Evolutionary conservation across 345 rosid genomes (phyloP).

Genomic region (Ceriops zippeliana): DNA sequence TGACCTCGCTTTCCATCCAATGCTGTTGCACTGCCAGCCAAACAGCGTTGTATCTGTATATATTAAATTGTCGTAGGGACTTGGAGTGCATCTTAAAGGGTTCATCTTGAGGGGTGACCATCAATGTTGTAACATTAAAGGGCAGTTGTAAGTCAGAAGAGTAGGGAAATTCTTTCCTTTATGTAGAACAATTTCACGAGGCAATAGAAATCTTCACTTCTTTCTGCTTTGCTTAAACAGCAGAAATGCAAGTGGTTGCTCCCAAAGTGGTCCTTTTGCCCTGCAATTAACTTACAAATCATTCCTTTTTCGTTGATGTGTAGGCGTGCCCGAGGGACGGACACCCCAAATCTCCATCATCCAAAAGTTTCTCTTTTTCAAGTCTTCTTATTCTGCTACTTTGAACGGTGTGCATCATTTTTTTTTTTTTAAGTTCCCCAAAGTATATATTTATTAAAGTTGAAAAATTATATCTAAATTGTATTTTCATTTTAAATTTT

Average conservation of each 20-base stretch:
- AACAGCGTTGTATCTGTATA: constrained; percentile 26
- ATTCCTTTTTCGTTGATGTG: too few relatives aligned
- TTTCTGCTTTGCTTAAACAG: constrained; percentile 14
- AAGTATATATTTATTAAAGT: too few relatives aligned
- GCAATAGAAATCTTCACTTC: constrained; percentile 17
- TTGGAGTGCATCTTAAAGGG: constrained; percentile 11
- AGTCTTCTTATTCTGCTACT: too few relatives aligned
- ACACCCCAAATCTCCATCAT: too few relatives aligned
- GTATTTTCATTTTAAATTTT: too few relatives aligned
- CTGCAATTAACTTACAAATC: too few relatives aligned
- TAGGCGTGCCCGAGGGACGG: too few relatives aligned
- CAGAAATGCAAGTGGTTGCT: constrained; percentile 71
- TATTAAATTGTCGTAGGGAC: constrained; percentile 16
- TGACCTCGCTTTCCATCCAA: neutral
- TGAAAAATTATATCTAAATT: too few relatives aligned
- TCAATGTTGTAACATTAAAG: constrained; percentile 25
- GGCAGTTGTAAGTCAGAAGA: constrained; percentile 27
- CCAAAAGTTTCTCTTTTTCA: too few relatives aligned
- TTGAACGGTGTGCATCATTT: too few relatives aligned
- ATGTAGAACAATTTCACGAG: constrained; percentile 36
- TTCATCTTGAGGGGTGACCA: constrained; percentile 16
- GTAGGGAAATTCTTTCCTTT: constrained; percentile 47
- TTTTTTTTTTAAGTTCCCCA: too few relatives aligned
- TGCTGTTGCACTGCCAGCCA: constrained; percentile 2
- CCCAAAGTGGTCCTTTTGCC: constrained; percentile 9